These are phyloP conservation scores for Magnusiomyces suaveolens DNA, from an alignment of 1,139 yeast genomes.

Conservation along the genomic window DNA sequence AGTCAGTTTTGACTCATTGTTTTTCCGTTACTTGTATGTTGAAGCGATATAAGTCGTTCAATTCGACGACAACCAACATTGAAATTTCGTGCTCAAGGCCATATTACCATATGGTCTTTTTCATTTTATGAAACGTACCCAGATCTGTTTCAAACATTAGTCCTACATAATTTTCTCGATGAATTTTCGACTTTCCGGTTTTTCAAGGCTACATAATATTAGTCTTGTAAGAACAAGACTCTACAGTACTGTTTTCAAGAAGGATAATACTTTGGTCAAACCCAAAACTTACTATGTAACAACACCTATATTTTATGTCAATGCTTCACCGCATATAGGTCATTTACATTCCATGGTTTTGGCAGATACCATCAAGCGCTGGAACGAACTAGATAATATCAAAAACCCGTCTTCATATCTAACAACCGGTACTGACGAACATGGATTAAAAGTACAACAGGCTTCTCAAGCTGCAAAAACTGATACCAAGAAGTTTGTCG, in stretches of 20 bases:
- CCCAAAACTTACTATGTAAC: constrained; percentile 46
- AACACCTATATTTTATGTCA: constrained; percentile 92
- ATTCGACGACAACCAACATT: too few relatives aligned
- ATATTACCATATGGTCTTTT: neutral
- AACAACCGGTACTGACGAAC: constrained; percentile 95
- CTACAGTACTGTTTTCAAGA: neutral
- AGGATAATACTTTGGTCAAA: neutral
- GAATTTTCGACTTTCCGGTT: neutral
- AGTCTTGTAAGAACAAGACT: too few relatives aligned
- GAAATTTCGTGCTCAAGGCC: too few relatives aligned
- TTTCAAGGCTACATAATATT: too few relatives aligned
- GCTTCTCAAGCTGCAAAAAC: constrained; percentile 53
- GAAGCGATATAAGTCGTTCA: too few relatives aligned
- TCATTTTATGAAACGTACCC: too few relatives aligned
- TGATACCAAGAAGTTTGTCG: constrained; percentile 62
- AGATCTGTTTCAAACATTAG: too few relatives aligned
- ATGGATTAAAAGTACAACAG: constrained; percentile 81
- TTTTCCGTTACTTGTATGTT: too few relatives aligned
- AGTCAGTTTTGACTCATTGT: too few relatives aligned
- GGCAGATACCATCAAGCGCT: constrained; percentile 67
- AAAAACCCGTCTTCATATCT: constrained; percentile 41
- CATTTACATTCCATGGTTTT: constrained; percentile 83
- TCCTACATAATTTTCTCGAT: too few relatives aligned
- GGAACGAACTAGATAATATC: constrained; percentile 45
- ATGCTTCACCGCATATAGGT: constrained; percentile 92